Base-by-base conservation (phyloP, 768 basidiomycete species). In the Amanita pseudoporphyria region DNA sequence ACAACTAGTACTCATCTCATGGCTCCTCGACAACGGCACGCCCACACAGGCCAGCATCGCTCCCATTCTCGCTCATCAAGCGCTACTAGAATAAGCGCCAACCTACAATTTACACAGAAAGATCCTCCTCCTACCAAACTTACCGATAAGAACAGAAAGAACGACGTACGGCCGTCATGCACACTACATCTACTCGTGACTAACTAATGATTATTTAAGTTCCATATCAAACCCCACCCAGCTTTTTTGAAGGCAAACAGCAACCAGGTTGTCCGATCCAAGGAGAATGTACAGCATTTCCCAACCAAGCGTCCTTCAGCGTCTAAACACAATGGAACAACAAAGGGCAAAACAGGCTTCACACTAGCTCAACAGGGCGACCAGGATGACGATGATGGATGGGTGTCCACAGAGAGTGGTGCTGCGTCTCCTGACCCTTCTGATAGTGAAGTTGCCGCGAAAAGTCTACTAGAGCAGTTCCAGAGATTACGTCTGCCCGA, bases 371-470 rank as follows among this genome's bases (percentile, higher is more conserved):
- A 70, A 45, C 67, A 74, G 26, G 67, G 65, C 24, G 64, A 67
- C 19, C 69, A 68, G 13, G 67, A 67, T 10, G 79, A 79, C 51
- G 83, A 84, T 9, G 83, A 85, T 49, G 86, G 79, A 50, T 87
- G 84, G 84, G 73, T 84, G 1, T 87, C 85, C 22, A 85, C 81
- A 60, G 84, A 84, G 63, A 87, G 84, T 57, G 85, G 83, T 6
- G 81, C 77, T 0, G 83, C 68, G 0, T 87, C 85, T 1, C 86
- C 85, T 3, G 74, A 73, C 55, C 66, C 70, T 33, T 76, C 77
- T 1, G 73, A 74, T 44, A 67, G 38, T 60, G 62, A n/a, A 66
- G 66, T 31, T 19, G 31, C 42, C 24, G 24, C 22, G 12, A 19
- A 18, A 16, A 12, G 10, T 43, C 6, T 28, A 16, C 40, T 10